Conservation (phyloP, 768 basidiomycete genomes). For the Pulveroboletus sp. region DNA sequence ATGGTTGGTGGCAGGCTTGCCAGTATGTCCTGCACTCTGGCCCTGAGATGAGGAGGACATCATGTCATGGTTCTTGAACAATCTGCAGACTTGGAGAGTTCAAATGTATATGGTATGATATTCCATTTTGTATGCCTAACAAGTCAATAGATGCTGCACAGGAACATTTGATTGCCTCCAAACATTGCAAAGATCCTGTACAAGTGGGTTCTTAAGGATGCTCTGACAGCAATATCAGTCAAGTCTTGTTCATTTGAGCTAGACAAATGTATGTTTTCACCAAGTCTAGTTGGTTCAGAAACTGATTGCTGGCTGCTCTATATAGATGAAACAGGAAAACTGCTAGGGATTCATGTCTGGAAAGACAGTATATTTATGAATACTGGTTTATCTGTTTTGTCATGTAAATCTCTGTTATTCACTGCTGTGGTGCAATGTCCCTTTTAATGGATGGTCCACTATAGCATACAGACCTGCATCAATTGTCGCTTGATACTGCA, state of each 20-base stretch:
- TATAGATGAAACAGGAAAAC: conserved; percentile 42
- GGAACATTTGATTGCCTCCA: conserved; percentile 49
- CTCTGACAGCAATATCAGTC: conserved; percentile 35
- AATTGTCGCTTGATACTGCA: conserved; percentile 45
- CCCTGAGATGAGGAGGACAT: conserved; percentile 55
- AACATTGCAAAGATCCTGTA: conserved; percentile 54
- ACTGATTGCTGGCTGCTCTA: conserved; percentile 8
- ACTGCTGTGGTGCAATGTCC: neutral
- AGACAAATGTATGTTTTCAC: conserved; percentile 25
- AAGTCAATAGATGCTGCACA: conserved; percentile 28
- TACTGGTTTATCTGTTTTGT: conserved; percentile 44
- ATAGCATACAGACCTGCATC: conserved; percentile 52
- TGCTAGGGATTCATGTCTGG: conserved; percentile 44
- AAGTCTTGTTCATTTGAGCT: conserved; percentile 23
- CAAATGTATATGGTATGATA: conserved; percentile 26
- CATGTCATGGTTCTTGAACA: conserved; percentile 55
- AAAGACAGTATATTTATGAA: conserved; percentile 46
- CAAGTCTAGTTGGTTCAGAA: neutral
- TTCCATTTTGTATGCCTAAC: neutral
- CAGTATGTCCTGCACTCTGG: conserved; percentile 53
- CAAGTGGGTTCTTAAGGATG: conserved; percentile 51
- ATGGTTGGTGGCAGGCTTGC: conserved; percentile 51
- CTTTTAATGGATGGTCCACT: conserved; percentile 1
- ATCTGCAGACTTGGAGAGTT: conserved; percentile 35
- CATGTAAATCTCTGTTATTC: conserved; percentile 31